A percentile compares a stretch with the other conserved stretches of the same genome.
These are phyloP conservation scores for Volvariella volvacea DNA, from an alignment of 1,284 basidiomycete genomes.

Conservation along the genomic window DNA sequence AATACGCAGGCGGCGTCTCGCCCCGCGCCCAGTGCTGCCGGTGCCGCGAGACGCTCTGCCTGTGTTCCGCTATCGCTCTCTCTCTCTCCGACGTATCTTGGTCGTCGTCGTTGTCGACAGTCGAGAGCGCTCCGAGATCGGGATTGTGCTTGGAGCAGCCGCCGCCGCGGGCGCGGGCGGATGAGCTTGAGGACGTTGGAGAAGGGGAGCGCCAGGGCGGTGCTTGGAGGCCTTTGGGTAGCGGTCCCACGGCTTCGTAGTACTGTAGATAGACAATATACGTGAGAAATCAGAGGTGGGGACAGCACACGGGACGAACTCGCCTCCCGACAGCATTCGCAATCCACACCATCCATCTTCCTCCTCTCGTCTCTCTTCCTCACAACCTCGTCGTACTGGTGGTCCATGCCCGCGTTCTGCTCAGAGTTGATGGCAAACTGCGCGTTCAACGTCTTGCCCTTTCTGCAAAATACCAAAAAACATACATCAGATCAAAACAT, in stretches of 20 bases:
- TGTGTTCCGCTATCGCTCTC: conserved; percentile 44
- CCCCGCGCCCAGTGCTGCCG: conserved; percentile 65
- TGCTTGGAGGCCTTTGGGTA: conserved; percentile 55
- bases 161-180: conserved; percentile 8
- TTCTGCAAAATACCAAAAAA: conserved; percentile 10
- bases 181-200: conserved; percentile 22
- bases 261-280: conserved; percentile 44
- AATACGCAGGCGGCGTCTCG: conserved; percentile 79
- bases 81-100: background rate
- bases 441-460: conserved; percentile 48
- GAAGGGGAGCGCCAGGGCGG: conserved; percentile 69
- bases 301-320: conserved; percentile 19
- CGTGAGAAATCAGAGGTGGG: background rate
- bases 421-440: conserved; percentile 62
- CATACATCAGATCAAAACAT: no score
- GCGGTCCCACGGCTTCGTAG: conserved; percentile 67
- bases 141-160: background rate
- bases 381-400: conserved; percentile 74
- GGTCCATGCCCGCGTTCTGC: conserved; percentile 58
- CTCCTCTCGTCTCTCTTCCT: conserved; percentile 60
- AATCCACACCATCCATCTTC: conserved; percentile 71
- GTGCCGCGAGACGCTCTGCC: conserved; percentile 75
- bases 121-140: background rate
- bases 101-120: no score
- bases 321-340: conserved; percentile 80